Percentiles rank a stretch among this genome's conserved stretches.
Conservation (phyloP, 2,329 filamentous ascomycete genomes). For the Phoma sp. region DNA sequence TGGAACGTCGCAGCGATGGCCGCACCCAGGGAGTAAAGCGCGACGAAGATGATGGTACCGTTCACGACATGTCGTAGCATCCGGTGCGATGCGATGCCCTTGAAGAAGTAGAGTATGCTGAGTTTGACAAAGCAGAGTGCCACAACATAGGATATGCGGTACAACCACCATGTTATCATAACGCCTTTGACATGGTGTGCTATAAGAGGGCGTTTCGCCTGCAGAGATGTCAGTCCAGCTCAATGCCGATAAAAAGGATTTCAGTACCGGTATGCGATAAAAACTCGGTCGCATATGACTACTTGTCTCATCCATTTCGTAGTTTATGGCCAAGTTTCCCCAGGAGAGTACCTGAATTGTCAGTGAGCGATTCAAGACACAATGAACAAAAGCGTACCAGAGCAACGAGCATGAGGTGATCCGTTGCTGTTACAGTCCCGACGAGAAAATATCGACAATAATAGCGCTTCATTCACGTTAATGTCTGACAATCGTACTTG, state of each 20-base stretch:
- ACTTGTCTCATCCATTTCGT: constrained; percentile 44
- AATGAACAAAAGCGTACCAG: constrained; percentile 27
- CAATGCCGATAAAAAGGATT: not conserved
- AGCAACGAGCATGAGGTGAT: constrained; percentile 46
- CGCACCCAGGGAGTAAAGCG: constrained; percentile 39
- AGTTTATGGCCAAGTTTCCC: constrained; percentile 47
- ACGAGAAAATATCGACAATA: constrained; percentile 46
- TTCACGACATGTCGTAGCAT: constrained; percentile 42
- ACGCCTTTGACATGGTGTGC: constrained; percentile 33
- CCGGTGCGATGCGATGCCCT: constrained; percentile 42
- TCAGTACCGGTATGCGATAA: constrained; percentile 37
- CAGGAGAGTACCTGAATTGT: constrained; percentile 41
- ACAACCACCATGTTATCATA: constrained; percentile 45
- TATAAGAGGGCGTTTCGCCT: constrained; percentile 42
- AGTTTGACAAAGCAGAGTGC: constrained; percentile 45
- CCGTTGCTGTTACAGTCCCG: constrained; percentile 39
- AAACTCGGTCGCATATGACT: constrained; percentile 32
- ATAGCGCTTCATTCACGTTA: constrained; percentile 32
- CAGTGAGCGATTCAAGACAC: not conserved
- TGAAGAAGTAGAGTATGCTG: constrained; percentile 46
- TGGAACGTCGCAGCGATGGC: constrained; percentile 42
- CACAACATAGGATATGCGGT: constrained; percentile 41
- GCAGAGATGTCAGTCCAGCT: constrained; percentile 16
- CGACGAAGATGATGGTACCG: constrained; percentile 39
- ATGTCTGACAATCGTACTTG: not conserved